Evolutionary conservation across 2,329 filamentous ascomycete species (phyloP), one percentile per base, ranked within the genome.

Genomic region (Hymenoscyphus infarciens): DNA sequence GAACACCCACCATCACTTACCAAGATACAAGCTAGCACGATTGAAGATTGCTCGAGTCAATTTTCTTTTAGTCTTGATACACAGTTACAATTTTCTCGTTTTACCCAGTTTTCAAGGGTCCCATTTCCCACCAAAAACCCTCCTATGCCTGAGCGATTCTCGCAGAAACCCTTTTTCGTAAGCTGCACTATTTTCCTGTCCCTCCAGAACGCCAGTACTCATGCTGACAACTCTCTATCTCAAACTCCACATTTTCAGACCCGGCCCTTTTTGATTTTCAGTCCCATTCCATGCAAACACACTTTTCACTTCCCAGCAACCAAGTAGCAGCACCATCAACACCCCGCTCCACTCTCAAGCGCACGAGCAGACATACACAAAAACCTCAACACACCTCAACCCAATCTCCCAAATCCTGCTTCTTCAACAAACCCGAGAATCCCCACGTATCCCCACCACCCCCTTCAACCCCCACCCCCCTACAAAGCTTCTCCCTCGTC

Each of bases 391-490:
- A 59, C 6, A 11, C 45, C 27, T 53, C 42, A 10, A 39, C 22
- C 59, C 59, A 61, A 19, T 56, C 53, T 3, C 35, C 35, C 45
- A 60, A 49, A 42, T 61, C 52, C 13, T 39, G 31, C 13, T 31
- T 27, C 59, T 61, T 56, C 10, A 45, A n/a, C 19, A 61, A 13
- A 2, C 52, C 39, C 10, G 52, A 56, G 10, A 56, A 56, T 10
- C 59, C 59, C 3, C n/a, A n/a, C 33, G 25, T 31, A 15, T 55
- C 53, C 29, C 27, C 25, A 3, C 16, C 45, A 13, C 8, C 45
- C 5, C 45, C 45, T 3, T 27, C 45, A 25, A 38, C 11, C n/a
- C 25, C 45, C n/a, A 25, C n/a, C 45, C 45, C 53, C 15, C 27
- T 19, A 55, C 53, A 55, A 33, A 55, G 53, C 2, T 19, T 55